These are phyloP conservation scores for Nicotiana attenuata DNA, from an alignment of 257 asterid species.

Conservation along the genomic window DNA sequence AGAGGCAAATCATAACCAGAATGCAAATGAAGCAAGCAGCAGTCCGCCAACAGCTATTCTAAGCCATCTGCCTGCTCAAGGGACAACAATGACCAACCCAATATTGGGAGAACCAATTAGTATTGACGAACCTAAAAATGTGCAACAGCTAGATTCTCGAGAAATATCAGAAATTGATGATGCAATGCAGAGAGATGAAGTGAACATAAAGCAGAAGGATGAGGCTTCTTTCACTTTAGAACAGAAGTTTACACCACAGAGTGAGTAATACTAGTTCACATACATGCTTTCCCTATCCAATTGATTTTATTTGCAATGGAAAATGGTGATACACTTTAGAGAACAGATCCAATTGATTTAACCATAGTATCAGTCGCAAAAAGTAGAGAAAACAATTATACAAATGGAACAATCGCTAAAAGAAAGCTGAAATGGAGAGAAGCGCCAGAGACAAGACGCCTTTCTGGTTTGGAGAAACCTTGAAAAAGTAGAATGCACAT, in stretches of 20 bases:
- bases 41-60: not conserved
- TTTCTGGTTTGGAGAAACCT: not conserved
- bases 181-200: not conserved
- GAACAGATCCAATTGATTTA: not conserved
- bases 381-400: not conserved
- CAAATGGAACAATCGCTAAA: not conserved
- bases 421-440: not conserved
- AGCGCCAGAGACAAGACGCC: not conserved
- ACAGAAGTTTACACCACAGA: not conserved
- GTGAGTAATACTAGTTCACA: not conserved
- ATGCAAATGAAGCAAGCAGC: not conserved
- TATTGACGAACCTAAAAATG: not conserved
- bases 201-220: not conserved
- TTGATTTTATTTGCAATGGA: not conserved
- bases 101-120: not conserved
- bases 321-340: not conserved
- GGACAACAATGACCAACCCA: not conserved
- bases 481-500: no score
- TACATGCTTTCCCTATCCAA: not conserved
- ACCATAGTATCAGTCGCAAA: not conserved
- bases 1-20: not conserved
- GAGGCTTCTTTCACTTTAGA: not conserved
- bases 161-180: not conserved
- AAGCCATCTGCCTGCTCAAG: not conserved
- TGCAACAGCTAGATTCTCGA: not conserved